Base-by-base conservation (phyloP, 2,329 filamentous ascomycete genomes). In the Aspergillus tanneri region DNA sequence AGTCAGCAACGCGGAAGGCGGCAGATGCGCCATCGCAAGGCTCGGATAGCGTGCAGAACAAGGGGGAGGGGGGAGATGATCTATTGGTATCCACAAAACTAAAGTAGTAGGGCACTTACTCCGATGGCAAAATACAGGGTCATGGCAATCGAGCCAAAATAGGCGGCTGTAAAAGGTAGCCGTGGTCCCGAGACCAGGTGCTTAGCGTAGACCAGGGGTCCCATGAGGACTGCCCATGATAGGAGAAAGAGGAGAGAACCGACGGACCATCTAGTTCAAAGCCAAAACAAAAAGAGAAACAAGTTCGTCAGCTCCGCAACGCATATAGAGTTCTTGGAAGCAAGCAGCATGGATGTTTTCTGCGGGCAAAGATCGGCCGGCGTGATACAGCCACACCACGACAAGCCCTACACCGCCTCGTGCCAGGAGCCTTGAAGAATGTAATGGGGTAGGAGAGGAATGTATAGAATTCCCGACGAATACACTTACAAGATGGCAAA, bases 191-290 rank as follows among this genome's bases (percentile, higher is more conserved):
- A 97, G 47, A 90, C 74, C 56, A 97, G 81, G 73, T 99, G 93
- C 62, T 85, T 84, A 52, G 85, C 70, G 70, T 97, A 99, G 59
- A 84, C 79, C 73, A 85, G 78, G 27, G 89, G 91, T 46, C 93
- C 93, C 88, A 96, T 95, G 74, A 97, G 82, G 58, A 92, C 89
- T 21, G 90, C 90, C 81, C 93, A 99, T 60, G 91, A 96, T 60
- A 84, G 82, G 62, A 97, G 80, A 77, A 97, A 97, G 57, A 99
- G 80, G 40, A 88, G 67, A 40, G 92, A 96, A 46, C 91, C 93
- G 68, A 96, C 84, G 41, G 92, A 90, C 93, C 93, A 99, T 77
- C 93, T 97, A 64, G 60, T 58, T 62, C 58, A 41, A 53, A 45
- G 28, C 10, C 24, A 35, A 40, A 32, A 43, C 22, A 28, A 19